These are phyloP conservation scores for Poteriospumella lacustris DNA, from an alignment of 108 stramenopile species.

Conservation along the genomic window DNA sequence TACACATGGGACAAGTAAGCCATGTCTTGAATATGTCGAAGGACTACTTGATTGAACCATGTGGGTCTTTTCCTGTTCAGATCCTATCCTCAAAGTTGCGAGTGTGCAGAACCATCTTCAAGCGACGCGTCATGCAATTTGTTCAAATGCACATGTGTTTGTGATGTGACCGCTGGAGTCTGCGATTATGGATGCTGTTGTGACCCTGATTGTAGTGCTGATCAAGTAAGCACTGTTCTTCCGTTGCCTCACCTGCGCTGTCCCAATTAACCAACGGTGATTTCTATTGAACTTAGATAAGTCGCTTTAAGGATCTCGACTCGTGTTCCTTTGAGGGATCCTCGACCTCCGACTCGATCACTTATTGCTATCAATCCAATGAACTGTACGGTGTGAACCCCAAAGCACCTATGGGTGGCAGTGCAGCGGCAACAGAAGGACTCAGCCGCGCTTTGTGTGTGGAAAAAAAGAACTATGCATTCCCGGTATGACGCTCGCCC, in stretches of 20 bases:
- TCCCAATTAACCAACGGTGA: neutral
- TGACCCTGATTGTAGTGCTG: conserved; percentile 56
- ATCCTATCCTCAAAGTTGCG: conserved; percentile 45
- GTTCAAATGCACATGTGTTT: conserved; percentile 60
- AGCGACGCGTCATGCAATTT: conserved; percentile 35
- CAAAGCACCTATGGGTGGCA: neutral
- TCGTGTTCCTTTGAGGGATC: conserved; percentile 41
- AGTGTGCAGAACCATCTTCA: conserved; percentile 37
- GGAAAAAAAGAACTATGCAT: conserved; percentile 20
- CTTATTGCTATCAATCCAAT: conserved; percentile 34
- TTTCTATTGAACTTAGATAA: neutral
- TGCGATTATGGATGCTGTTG: conserved; percentile 68
- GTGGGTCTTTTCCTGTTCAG: neutral
- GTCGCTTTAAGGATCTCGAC: conserved; percentile 1
- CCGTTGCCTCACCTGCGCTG: neutral
- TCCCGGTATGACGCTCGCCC: neutral
- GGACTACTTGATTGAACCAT: neutral
- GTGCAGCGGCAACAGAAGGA: neutral
- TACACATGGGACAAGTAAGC: conserved; percentile 4
- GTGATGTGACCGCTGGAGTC: conserved; percentile 60
- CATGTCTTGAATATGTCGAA: neutral
- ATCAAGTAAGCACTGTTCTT: conserved; percentile 37
- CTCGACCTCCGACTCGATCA: conserved; percentile 31
- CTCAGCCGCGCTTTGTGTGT: neutral
- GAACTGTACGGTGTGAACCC: conserved; percentile 42